Evolutionary conservation across 2,329 filamentous ascomycete genomes (phyloP).

Genomic region (Tothia fuscella): DNA sequence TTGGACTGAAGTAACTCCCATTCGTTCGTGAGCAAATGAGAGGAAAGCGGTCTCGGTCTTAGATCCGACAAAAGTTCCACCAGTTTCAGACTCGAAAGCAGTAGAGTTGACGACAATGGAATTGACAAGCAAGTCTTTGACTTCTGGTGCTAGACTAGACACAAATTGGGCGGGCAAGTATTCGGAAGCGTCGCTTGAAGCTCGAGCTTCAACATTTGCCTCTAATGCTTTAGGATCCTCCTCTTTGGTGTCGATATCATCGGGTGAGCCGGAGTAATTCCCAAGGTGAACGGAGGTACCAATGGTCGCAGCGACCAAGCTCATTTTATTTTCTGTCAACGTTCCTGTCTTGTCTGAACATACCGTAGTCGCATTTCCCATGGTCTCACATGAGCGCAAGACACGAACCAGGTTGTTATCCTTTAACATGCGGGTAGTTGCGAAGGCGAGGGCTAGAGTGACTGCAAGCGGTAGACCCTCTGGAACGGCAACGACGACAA

Average conservation of each 20-base stretch:
- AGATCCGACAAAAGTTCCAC: constrained; percentile 58
- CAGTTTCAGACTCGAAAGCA: constrained; percentile 53
- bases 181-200: neutral
- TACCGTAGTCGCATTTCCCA: constrained; percentile 62
- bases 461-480: constrained; percentile 58
- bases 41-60: constrained; percentile 69
- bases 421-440: constrained; percentile 55
- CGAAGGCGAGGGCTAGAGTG: constrained; percentile 55
- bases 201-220: neutral
- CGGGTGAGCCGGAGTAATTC: neutral
- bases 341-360: constrained; percentile 74
- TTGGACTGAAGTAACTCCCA: constrained; percentile 50
- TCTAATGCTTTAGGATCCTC: neutral
- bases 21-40: constrained; percentile 51
- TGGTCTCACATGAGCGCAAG: constrained; percentile 55
- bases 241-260: neutral
- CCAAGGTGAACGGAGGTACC: neutral
- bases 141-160: neutral
- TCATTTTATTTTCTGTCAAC: constrained; percentile 64
- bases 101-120: constrained; percentile 54
- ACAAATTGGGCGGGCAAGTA: neutral
- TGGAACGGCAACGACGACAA: constrained; percentile 56
- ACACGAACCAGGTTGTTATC: constrained; percentile 59
- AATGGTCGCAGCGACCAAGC: constrained; percentile 59
- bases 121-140: constrained; percentile 6